Evolutionary conservation across 2,329 filamentous ascomycete genomes (phyloP).

Genomic region (Penicillium sp.): DNA sequence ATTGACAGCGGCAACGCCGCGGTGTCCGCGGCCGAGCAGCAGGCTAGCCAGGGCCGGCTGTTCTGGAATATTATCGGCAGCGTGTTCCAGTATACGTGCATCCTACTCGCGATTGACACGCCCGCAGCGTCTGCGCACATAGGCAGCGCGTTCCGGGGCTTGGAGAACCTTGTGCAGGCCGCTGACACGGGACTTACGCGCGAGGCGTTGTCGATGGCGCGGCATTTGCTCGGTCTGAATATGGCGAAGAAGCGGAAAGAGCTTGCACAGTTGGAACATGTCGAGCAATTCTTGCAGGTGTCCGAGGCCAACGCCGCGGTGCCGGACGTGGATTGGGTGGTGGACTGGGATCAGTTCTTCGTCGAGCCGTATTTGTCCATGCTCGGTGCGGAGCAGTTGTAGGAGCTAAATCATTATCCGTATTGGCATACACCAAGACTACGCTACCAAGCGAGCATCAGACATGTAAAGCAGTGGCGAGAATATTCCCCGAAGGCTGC

Average conservation of each 20-base stretch:
- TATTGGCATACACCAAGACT: too few relatives aligned
- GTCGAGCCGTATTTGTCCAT: constrained; percentile 28
- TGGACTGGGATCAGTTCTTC: constrained; percentile 30
- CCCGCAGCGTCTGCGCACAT: constrained; percentile 20
- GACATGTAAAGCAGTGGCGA: not conserved
- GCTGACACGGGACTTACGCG: constrained; percentile 26
- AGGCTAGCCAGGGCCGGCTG: constrained; percentile 21
- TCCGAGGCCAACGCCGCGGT: constrained; percentile 14
- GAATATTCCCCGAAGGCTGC: not conserved
- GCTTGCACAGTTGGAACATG: constrained; percentile 24
- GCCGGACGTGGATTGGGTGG: constrained; percentile 22
- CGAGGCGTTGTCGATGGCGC: constrained; percentile 26
- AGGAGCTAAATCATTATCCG: too few relatives aligned
- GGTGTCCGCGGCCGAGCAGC: constrained; percentile 22
- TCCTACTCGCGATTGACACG: constrained; percentile 27
- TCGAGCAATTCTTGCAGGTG: constrained; percentile 21
- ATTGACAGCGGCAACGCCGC: constrained; percentile 20
- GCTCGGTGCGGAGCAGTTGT: constrained; percentile 17
- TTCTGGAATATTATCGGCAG: constrained; percentile 31
- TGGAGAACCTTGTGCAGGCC: constrained; percentile 25
- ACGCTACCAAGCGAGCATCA: too few relatives aligned
- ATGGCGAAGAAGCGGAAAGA: constrained; percentile 28
- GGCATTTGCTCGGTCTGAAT: constrained; percentile 24
- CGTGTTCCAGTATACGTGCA: constrained; percentile 29
- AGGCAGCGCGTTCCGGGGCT: constrained; percentile 19